Percentiles rank a stretch among this genome's conserved stretches.
phyloP scores from a whole-genome alignment of 139 green algal species.

The Pleodorina starrii region DNA sequence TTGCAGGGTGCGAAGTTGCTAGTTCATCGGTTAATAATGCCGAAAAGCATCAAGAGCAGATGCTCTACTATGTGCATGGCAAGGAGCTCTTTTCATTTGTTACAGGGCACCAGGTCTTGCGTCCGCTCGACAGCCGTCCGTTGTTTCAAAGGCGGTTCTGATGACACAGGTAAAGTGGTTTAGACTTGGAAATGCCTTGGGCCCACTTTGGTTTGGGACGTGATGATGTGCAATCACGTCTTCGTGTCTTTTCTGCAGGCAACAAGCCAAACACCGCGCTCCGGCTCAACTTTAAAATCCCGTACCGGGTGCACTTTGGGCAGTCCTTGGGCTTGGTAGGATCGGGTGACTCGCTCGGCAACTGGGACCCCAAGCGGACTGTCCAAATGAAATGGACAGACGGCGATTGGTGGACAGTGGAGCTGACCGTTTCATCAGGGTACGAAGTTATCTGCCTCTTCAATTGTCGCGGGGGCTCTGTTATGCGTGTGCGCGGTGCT shows the following conservation, averaged over 20 bases:
- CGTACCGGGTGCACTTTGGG: conserved; percentile 40
- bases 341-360: conserved; percentile 30
- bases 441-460: background rate
- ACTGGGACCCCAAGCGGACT: conserved; percentile 47
- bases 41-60: background rate
- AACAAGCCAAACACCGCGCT: background rate
- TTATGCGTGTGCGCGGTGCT: background rate
- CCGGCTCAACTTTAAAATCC: conserved; percentile 29
- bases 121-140: conserved; percentile 20
- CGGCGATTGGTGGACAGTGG: conserved; percentile 48
- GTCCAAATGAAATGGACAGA: conserved; percentile 56
- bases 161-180: background rate
- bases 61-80: background rate
- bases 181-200: too few relatives aligned
- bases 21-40: background rate
- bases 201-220: too few relatives aligned
- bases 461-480: background rate
- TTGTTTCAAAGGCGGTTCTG: conserved; percentile 15
- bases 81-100: background rate
- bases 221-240: too few relatives aligned
- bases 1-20: background rate
- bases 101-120: background rate
- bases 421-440: conserved; percentile 41
- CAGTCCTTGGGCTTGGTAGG: conserved; percentile 18
- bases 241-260: background rate